phyloP scores from a whole-genome alignment of 192 early-diverging fungal genomes.

The Gigaspora rosea region DNA sequence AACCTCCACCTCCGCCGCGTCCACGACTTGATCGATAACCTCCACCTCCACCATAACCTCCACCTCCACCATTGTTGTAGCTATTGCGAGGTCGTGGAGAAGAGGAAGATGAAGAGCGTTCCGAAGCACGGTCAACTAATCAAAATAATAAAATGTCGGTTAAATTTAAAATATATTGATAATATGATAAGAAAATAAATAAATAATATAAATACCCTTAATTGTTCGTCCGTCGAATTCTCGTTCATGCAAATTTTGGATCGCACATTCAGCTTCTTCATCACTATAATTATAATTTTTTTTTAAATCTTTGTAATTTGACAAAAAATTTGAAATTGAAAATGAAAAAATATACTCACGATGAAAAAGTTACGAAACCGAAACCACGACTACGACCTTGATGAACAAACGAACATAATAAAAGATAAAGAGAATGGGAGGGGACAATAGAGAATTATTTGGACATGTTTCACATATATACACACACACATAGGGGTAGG shows the following conservation, averaged over 20 bases:
- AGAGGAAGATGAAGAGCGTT: conserved; percentile 29
- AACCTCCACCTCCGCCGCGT: conserved; percentile 44
- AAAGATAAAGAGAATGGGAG: not conserved
- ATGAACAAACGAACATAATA: conserved; percentile 27
- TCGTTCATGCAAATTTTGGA: conserved; percentile 59
- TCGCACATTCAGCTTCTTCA: conserved; percentile 58
- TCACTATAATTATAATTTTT: conserved; percentile 22
- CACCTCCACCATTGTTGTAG: conserved; percentile 29
- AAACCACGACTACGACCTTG: conserved; percentile 79
- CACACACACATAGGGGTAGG: not conserved
- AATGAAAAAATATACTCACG: conserved; percentile 29
- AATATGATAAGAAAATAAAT: not conserved
- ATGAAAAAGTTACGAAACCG: conserved; percentile 73
- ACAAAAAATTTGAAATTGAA: conserved; percentile 46
- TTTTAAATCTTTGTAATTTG: too few relatives aligned
- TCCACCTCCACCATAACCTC: too few relatives aligned
- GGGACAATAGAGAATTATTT: conserved; percentile 10
- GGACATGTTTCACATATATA: not conserved
- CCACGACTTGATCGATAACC: too few relatives aligned
- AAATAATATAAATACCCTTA: conserved; percentile 43
- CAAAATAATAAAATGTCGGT: not conserved
- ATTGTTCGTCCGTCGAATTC: conserved; percentile 80
- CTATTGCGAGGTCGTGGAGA: conserved; percentile 5
- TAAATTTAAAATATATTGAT: too few relatives aligned
- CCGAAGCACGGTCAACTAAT: conserved; percentile 45